Evolutionary conservation across 139 green algal genomes (phyloP).

Genomic region (Nannochloris sp.): DNA sequence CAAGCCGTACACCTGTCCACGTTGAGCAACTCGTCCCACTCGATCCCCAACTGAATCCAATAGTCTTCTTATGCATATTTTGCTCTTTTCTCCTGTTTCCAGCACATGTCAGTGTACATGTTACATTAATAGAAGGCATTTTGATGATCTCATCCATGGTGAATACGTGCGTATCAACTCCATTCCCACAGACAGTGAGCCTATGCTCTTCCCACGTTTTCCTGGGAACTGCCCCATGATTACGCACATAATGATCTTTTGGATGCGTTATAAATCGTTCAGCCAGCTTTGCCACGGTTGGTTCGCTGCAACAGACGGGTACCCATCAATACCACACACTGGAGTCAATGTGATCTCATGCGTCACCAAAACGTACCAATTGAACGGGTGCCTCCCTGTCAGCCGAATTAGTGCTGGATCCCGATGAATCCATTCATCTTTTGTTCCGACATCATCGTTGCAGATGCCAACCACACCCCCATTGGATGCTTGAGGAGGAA

Average conservation of each 20-base stretch:
- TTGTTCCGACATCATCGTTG: slow-evolving; percentile 33
- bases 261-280: slow-evolving; percentile 69
- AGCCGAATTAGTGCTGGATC: slow-evolving; percentile 72
- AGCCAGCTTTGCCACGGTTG: slow-evolving; percentile 69
- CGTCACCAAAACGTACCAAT: slow-evolving; percentile 27
- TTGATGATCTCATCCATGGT: slow-evolving; percentile 83
- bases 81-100: slow-evolving; percentile 95
- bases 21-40: slow-evolving; percentile 59
- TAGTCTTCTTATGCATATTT: slow-evolving; percentile 98
- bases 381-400: slow-evolving; percentile 90
- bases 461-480: no score
- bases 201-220: slow-evolving; percentile 39
- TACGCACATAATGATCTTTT: slow-evolving; percentile 73
- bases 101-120: slow-evolving; percentile 76
- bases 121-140: slow-evolving; percentile 66
- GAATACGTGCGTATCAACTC: slow-evolving; percentile 57
- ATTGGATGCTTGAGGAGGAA: no score
- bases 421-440: slow-evolving; percentile 44
- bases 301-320: slow-evolving; percentile 50
- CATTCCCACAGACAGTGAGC: slow-evolving; percentile 69
- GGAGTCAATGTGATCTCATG: no score
- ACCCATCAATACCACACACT: no score
- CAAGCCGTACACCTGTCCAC: slow-evolving; percentile 88
- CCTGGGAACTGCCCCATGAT: slow-evolving; percentile 83
- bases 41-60: slow-evolving; percentile 88